Conservation (phyloP, 495 filamentous ascomycete species). For the Lophium mytilinum region DNA sequence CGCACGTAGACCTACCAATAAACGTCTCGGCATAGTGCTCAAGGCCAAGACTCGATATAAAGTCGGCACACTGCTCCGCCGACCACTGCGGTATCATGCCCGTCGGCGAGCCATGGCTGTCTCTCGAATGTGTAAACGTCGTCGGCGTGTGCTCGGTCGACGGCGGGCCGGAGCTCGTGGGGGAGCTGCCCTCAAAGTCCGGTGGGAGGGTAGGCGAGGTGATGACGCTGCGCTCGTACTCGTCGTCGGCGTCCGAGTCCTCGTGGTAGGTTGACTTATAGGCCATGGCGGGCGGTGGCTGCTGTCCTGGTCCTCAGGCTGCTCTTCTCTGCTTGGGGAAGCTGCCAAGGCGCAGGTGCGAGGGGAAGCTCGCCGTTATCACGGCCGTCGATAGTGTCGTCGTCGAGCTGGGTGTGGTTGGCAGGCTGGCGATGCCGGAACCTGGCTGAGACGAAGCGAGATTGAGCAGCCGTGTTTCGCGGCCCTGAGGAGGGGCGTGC, state of each 20-base stretch:
- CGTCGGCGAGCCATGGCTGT: constrained; percentile 60
- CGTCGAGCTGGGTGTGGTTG: neutral
- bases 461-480: constrained; percentile 25
- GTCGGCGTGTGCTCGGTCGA: constrained; percentile 85
- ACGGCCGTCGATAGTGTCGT: neutral
- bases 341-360: constrained; percentile 5
- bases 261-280: constrained; percentile 56
- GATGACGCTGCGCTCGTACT: constrained; percentile 78
- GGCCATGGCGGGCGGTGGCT: constrained; percentile 32
- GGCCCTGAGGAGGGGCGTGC: constrained; percentile 3
- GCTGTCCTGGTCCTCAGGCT: neutral
- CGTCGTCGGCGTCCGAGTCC: constrained; percentile 89
- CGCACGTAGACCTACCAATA: constrained; percentile 50
- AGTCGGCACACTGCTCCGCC: constrained; percentile 79
- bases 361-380: constrained; percentile 20
- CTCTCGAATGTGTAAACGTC: constrained; percentile 62
- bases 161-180: constrained; percentile 70
- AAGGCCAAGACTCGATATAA: constrained; percentile 68
- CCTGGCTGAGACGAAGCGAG: constrained; percentile 26
- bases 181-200: constrained; percentile 65
- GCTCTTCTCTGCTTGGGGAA: neutral
- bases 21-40: constrained; percentile 77
- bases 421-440: constrained; percentile 2
- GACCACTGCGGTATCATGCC: constrained; percentile 85
- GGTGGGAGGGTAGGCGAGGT: constrained; percentile 65